Evolutionary conservation across 306 rosid genomes (phyloP), one percentile per base, ranked within the genome.

Genomic region (Fragaria nilgerrensis): DNA sequence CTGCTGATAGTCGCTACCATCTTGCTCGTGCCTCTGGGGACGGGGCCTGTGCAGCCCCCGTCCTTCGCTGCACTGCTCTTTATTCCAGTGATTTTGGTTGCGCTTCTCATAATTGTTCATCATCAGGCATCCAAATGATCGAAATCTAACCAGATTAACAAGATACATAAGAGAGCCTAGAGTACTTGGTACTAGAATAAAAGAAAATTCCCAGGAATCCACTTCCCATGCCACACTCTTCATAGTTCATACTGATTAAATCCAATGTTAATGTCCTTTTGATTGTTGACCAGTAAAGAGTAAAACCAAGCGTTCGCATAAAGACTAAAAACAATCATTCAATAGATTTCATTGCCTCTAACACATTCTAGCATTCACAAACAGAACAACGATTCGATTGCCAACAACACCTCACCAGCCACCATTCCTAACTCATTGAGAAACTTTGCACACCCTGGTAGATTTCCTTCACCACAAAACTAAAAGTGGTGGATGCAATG

Each of bases 41-140:
- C 68, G 82, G 82, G 79, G 16, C 74, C 84, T 0, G 50, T 67
- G 34, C 77, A 34, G 0, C 80, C 82, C 1, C 87, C 87, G 2
- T 22, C 84, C 9, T 9, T 29, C 20, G 15, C 44, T 9, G 0
- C 55, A 0, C 59, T 84, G 27, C 71, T 77, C 7, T 0, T 68
- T 5, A 7, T 84, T 13, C 82, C 77, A 0, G 12, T 62, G 3
- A 36, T 80, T 1, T 39, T 80, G 41, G 65, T 27, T 1, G 74
- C 29, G 6, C 32, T 80, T 25, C 70, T 74, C 58, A 22, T 77
- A 17, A 4, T 73, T 15, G 52, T 84, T 2, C 41, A 14, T 2
- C 43, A 9, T 20, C 68, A 45, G 5, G 72, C 78, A 10, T 34
- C 81, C 8, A 68, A 39, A 7, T 73, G 63, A 64, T 49, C 4